Evolutionary conservation across 371 early-diverging fungal genomes (phyloP).

Genomic region (Apophysomyces ossiformis): DNA sequence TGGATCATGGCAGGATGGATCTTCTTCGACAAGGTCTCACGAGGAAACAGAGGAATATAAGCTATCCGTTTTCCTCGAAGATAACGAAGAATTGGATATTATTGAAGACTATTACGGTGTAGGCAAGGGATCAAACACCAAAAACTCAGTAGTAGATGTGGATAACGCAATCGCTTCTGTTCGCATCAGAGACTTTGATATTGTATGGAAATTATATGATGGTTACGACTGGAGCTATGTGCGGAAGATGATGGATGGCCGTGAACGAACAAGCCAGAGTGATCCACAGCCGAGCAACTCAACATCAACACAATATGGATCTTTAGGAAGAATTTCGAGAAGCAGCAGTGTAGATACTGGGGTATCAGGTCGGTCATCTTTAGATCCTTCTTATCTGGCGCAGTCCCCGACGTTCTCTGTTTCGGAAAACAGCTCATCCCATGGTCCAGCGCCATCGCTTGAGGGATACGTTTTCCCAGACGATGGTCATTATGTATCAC

Average conservation of each 20-base stretch:
- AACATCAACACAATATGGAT: constrained; percentile 3
- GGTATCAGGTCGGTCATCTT: background rate
- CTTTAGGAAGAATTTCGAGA: constrained; percentile 15
- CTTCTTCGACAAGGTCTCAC: background rate
- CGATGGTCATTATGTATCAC: constrained; percentile 16
- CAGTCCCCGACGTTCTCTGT: constrained; percentile 8
- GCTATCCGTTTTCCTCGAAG: constrained; percentile 33
- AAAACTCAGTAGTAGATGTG: constrained; percentile 31
- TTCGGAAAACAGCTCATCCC: constrained; percentile 12
- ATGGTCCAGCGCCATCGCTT: background rate
- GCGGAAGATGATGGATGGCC: constrained; percentile 18
- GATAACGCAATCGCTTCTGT: constrained; percentile 47
- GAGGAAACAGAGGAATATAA: constrained; percentile 22
- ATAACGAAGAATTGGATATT: constrained; percentile 46
- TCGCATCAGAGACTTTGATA: constrained; percentile 60
- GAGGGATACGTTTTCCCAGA: constrained; percentile 6
- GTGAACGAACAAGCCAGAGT: background rate
- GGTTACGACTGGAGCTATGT: constrained; percentile 61
- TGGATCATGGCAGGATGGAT: background rate
- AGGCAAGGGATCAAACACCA: constrained; percentile 28
- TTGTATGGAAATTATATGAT: constrained; percentile 68
- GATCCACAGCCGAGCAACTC: constrained; percentile 6
- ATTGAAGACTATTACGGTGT: constrained; percentile 69
- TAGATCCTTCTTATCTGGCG: background rate
- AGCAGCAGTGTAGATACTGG: constrained; percentile 17